Conservation (phyloP, 164 flowering plant species). For the Protea cynaroides region DNA sequence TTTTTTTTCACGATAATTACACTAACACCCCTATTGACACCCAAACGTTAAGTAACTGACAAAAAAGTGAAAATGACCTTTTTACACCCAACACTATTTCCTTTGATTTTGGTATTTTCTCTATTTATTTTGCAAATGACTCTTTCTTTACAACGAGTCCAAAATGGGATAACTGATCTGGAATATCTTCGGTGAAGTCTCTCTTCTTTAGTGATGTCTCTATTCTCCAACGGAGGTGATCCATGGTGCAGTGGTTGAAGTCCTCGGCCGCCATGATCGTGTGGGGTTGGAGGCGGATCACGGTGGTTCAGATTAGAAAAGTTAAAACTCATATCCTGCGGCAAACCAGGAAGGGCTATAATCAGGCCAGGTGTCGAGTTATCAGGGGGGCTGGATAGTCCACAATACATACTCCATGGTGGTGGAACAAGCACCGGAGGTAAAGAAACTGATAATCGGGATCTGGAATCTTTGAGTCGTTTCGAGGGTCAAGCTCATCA, state of each 20-base stretch:
- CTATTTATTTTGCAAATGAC: too few relatives aligned
- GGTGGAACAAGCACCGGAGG: constrained; percentile 54
- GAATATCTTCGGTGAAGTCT: too few relatives aligned
- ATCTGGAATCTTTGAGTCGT: constrained; percentile 24
- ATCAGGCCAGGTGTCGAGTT: constrained; percentile 28
- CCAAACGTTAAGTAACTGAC: too few relatives aligned
- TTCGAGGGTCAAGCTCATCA: constrained; percentile 38
- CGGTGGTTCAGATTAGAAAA: constrained; percentile 24
- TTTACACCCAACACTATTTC: too few relatives aligned
- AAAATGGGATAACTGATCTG: too few relatives aligned
- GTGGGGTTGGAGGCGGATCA: constrained; percentile 9
- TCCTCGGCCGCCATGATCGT: constrained; percentile 1
- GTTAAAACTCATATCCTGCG: constrained; percentile 30
- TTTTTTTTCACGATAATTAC: too few relatives aligned
- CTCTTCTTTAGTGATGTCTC: too few relatives aligned
- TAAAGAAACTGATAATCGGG: constrained; percentile 40
- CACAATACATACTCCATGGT: constrained; percentile 42
- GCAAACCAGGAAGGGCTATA: constrained; percentile 37
- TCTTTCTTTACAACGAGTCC: too few relatives aligned
- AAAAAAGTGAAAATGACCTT: too few relatives aligned
- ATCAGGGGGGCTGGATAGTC: constrained; percentile 19
- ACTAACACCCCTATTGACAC: too few relatives aligned
- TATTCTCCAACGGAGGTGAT: too few relatives aligned
- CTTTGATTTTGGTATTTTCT: too few relatives aligned
- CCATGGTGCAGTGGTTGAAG: neutral